phyloP scores from a whole-genome alignment of 371 early-diverging fungal genomes.

The Coemansia sp. region DNA sequence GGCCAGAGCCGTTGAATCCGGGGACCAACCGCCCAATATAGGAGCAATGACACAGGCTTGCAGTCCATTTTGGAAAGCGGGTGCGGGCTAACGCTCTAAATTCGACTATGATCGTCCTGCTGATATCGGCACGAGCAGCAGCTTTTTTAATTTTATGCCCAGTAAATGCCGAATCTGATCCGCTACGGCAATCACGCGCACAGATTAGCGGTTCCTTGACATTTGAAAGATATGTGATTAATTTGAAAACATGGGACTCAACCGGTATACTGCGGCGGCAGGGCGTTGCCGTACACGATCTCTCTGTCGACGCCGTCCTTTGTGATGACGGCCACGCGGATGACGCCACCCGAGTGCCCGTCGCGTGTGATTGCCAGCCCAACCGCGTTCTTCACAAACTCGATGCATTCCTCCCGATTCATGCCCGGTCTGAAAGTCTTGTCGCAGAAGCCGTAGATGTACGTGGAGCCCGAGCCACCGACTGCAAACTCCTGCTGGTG shows the following conservation, averaged over 20 bases:
- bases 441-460: constrained; percentile 99
- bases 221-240: not conserved
- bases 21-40: no score
- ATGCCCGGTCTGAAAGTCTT: constrained; percentile 80
- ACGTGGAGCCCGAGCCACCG: constrained; percentile 98
- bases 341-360: constrained; percentile 98
- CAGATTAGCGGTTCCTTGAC: no score
- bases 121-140: no score
- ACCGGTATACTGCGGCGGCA: constrained; percentile 56
- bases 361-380: constrained; percentile 97
- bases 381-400: constrained; percentile 95
- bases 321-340: constrained; percentile 95
- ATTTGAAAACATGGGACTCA: constrained; percentile 8
- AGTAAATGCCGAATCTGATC: no score
- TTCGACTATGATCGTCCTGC: no score
- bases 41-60: no score
- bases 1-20: no score
- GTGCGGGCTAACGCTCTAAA: no score
- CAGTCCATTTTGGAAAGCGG: no score
- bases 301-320: constrained; percentile 87
- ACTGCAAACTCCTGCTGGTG: constrained; percentile 94
- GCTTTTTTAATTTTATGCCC: no score
- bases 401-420: constrained; percentile 87
- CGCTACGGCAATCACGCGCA: no score
- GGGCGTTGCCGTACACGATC: constrained; percentile 87